Base-by-base conservation (phyloP, 2,329 filamentous ascomycete species). In the Hymenotorrendiella dingleyae region DNA sequence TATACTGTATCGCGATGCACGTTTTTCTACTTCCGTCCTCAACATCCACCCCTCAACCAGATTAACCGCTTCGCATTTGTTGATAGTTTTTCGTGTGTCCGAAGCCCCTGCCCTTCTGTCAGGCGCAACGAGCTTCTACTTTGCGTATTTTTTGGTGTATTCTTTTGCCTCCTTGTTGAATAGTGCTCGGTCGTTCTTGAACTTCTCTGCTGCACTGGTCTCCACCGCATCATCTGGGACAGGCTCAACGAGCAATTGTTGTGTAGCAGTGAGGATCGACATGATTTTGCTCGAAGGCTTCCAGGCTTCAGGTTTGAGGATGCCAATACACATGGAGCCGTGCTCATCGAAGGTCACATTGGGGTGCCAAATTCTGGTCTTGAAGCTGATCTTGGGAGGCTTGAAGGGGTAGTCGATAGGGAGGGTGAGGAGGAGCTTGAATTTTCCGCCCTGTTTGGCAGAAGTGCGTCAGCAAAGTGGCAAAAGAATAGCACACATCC, bases 341-440 rank as follows among this genome's bases (percentile, higher is more conserved):
- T 83, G 81, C 57, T 84, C 80, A 54, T 85, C 82, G 64, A 84
- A 85, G 56, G 75, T 80, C 43, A 87, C 77, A 57, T 87, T 87
- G 1, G 83, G 83, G 62, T 87, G 83, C 68, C 84, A 87, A 64
- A 86, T 82, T 56, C 84, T 84, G 36, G 82, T 86, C 47, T 72
- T 73, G 70, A 86, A 86, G 57, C 70, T 74, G 53, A 86, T 71
- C 40, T 75, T 74, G 3, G 82, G 82, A 6, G 82, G 80, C 61
- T 86, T 86, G 72, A 86, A 86, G 6, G 82, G 82, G 64, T 86
- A 86, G 55, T 82, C 78, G 54, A 69, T 76, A n/a, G 83, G 83
- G 27, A 87, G 74, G 33, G 66, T 72, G 53, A 86, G 72, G 52
- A 74, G 71, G 52, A 87, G 71, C 46, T 75, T 71, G 70, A 86